Evolutionary conservation across 2,329 filamentous ascomycete genomes (phyloP).

Genomic region (Trichoderma brevicompactum): DNA sequence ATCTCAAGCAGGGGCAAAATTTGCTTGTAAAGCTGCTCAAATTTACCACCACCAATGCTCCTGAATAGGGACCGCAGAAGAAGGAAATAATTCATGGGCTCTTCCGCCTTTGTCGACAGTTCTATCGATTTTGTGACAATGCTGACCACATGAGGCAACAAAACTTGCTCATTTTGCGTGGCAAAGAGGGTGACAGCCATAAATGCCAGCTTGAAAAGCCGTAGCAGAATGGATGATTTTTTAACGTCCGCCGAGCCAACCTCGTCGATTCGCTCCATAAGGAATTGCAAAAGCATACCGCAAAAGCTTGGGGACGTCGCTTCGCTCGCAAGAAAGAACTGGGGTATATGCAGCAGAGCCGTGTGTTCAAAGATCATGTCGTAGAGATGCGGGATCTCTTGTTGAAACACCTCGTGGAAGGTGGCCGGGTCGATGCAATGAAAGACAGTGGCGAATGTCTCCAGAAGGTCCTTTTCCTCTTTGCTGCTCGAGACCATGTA

Average conservation of each 20-base stretch:
- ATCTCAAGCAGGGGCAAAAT: constrained; percentile 96
- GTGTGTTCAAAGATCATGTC: constrained; percentile 98
- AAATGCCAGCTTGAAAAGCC: constrained; percentile 97
- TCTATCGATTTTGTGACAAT: constrained; percentile 98
- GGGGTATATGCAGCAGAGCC: constrained; percentile 88
- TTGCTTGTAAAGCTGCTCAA: constrained; percentile 98
- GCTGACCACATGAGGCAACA: constrained; percentile 93
- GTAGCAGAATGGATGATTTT: constrained; percentile 87
- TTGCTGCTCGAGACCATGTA: constrained; percentile 93
- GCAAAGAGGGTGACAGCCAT: constrained; percentile 99
- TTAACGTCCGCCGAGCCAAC: constrained; percentile 90
- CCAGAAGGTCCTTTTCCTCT: constrained; percentile 95
- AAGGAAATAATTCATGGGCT: constrained; percentile 98
- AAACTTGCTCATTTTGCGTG: constrained; percentile 89
- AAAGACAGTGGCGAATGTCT: constrained; percentile 97
- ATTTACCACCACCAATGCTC: constrained; percentile 95
- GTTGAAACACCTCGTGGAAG: constrained; percentile 97
- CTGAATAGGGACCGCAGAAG: constrained; percentile 89
- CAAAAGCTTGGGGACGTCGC: constrained; percentile 97
- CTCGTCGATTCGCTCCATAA: constrained; percentile 96
- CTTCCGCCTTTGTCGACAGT: constrained; percentile 90
- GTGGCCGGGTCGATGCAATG: constrained; percentile 98
- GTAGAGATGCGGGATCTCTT: constrained; percentile 95
- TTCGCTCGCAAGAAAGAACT: constrained; percentile 98
- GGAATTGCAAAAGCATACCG: constrained; percentile 94